Base-by-base conservation (phyloP, 352 stramenopile genomes). In the Phytophthora quininea region DNA sequence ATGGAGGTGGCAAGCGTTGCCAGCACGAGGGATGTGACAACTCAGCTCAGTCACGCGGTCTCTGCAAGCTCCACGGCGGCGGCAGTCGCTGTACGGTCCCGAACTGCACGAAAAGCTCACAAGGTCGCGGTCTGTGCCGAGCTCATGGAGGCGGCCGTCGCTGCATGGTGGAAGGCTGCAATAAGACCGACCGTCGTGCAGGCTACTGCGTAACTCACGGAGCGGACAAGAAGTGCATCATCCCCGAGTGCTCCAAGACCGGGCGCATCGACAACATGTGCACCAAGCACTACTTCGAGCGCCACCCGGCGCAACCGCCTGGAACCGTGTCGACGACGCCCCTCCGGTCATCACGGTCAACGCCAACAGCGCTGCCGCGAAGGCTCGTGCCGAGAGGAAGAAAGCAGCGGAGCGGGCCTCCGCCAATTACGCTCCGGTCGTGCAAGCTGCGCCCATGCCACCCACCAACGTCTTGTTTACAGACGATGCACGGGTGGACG, bases 81-180 rank as follows among this genome's bases (percentile, higher is more conserved):
- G 86, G 88, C 45, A 91, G 81, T 40, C 86, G 86, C 9, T 96
- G 88, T 70, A 92, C 83, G 4, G 72, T 93, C 52, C 77, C 79
- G 6, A 91, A 91, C 54, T 96, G 88, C 59, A 90, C 82, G 27
- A 97, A 96, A 77, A 95, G 89, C 56, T 94, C 87, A 14, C 90
- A 97, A 56, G 90, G 90, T 11, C 80, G 84, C 7, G 90, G 90
- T 15, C 67, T 94, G 6, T 97, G 89, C 54, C 88, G 86, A 43
- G 86, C 89, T 7, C 89, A 97, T 46, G 89, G 90, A 46, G 90
- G 90, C 33, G 90, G 90, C 1, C 74, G 87, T 14, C 87, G 87
- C 24, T 97, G 90, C 68, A 91, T 91, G 74, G 73, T 93, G 27
- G 82, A 91, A 31, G 86, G 86, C 9, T 97, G 89, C 82, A 91